A percentile compares a stretch with the other conserved stretches of the same genome.
Conservation (phyloP, 2,329 filamentous ascomycete genomes). For the Verticillium isaacii region DNA sequence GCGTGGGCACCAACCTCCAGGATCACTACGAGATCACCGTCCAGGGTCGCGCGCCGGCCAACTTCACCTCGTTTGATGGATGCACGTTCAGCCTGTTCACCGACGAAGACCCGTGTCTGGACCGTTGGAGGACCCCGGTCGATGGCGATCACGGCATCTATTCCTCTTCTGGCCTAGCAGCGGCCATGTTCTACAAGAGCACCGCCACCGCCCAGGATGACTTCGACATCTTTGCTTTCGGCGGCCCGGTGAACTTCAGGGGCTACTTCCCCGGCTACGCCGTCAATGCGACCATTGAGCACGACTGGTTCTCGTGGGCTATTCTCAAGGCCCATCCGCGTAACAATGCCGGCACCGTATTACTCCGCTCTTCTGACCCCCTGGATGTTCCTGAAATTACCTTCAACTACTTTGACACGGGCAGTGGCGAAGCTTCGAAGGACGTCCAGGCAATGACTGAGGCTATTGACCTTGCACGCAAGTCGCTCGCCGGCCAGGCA, state of each 20-base stretch:
- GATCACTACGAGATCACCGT: constrained; percentile 49
- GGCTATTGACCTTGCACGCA: constrained; percentile 46
- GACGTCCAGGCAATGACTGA: constrained; percentile 52
- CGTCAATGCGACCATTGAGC: constrained; percentile 21
- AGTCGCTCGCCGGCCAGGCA: constrained; percentile 27
- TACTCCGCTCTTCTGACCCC: constrained; percentile 55
- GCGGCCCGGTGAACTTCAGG: constrained; percentile 31
- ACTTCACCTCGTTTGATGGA: constrained; percentile 28
- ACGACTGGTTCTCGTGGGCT: constrained; percentile 38
- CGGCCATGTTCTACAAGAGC: constrained; percentile 21
- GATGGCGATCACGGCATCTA: constrained; percentile 35
- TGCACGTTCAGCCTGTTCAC: constrained; percentile 21
- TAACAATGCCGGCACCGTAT: constrained; percentile 58
- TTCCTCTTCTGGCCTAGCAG: constrained; percentile 15
- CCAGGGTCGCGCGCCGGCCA: constrained; percentile 32
- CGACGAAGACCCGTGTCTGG: constrained; percentile 27
- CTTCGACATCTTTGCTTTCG: constrained; percentile 29
- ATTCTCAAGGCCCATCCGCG: constrained; percentile 59
- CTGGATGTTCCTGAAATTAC: constrained; percentile 58
- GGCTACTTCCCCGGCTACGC: constrained; percentile 35
- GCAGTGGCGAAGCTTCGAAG: constrained; percentile 38
- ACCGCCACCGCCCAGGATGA: constrained; percentile 18
- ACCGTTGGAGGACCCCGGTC: constrained; percentile 21
- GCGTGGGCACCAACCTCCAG: constrained; percentile 56
- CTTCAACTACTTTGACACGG: constrained; percentile 56